Evolutionary conservation across 495 filamentous ascomycete genomes (phyloP), one percentile per base, ranked within the genome.

Genomic region (Podospora bellae-mahoneyi): DNA sequence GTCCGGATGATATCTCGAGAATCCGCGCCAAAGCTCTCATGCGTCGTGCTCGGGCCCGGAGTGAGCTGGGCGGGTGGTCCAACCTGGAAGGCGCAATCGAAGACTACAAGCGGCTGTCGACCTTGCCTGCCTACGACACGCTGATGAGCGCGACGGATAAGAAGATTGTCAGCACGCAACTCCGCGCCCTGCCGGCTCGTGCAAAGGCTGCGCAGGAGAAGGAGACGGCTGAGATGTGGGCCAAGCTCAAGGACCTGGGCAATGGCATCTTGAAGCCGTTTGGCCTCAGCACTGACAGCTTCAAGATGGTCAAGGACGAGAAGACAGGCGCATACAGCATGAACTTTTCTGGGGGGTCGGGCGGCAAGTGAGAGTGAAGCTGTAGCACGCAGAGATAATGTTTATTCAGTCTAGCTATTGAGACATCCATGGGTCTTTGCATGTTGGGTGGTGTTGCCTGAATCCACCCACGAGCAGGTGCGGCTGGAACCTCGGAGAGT

Each of bases 221-320:
- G 73, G 95, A 99, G 78, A 92, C 93, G 84, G 87, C 83, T 6
- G 94, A 99, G 78, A 97, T 97, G 91, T 93, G 97, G 91, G 91
- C 89, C 27, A 97, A 97, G 80, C 78, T 99, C 78, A 97, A 96
- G 78, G 88, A 91, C 84, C 82, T 99, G 65, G 94, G 94, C 2
- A 96, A 99, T 79, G 91, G 92, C 1, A 83, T 99, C 56, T 79
- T 99, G 53, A 96, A 91, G 74, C 94, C 94, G 1, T 99, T 97
- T 81, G 94, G 94, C 19, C 79, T 99, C 65, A 93, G 88, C 30
- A 97, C 94, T 16, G 89, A 96, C 19, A 94, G 92, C 74, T 99
- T 99, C 79, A 88, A 96, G 53, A 93, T 97, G 83, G 87, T 90
- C 5, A 93, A 96, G 77, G 93, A 97, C 72, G 91, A 92, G 70